Conservation (phyloP, 371 early-diverging fungal genomes). For the Lichtheimia ramosa region DNA sequence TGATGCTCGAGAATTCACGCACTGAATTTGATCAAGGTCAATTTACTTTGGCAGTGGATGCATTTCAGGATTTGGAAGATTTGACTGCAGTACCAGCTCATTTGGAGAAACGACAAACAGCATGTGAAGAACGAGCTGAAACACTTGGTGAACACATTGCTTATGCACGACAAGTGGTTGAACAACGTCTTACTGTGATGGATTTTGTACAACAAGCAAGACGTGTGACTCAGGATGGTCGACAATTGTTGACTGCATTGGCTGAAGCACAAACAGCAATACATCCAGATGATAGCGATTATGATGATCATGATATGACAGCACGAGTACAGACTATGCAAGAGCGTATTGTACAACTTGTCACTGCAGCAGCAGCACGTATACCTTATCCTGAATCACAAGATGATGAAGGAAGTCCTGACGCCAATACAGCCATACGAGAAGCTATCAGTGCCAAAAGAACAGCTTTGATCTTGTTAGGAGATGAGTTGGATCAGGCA, state of each 20-base stretch:
- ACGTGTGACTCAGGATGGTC: slow-evolving; percentile 14
- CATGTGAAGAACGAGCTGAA: slow-evolving; percentile 37
- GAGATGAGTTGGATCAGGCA: slow-evolving; percentile 32
- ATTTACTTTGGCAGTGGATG: slow-evolving; percentile 37
- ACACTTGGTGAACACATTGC: slow-evolving; percentile 31
- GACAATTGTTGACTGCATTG: slow-evolving; percentile 16
- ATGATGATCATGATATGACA: slow-evolving; percentile 41
- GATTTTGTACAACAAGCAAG: slow-evolving; percentile 41
- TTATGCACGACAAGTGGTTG: slow-evolving; percentile 44
- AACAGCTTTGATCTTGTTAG: slow-evolving; percentile 23
- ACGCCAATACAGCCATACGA: slow-evolving; percentile 30
- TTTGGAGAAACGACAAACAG: slow-evolving; percentile 37
- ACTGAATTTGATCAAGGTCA: slow-evolving; percentile 43
- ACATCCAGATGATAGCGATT: slow-evolving; percentile 32
- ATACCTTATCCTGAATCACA: slow-evolving; percentile 35
- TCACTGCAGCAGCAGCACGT: slow-evolving; percentile 29
- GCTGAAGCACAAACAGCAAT: slow-evolving; percentile 23
- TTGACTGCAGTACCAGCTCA: slow-evolving; percentile 29
- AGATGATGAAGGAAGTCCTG: slow-evolving; percentile 29
- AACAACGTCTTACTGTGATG: slow-evolving; percentile 45
- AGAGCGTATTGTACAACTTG: slow-evolving; percentile 36
- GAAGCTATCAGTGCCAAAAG: slow-evolving; percentile 26
- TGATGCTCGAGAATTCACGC: slow-evolving; percentile 32
- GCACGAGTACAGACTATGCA: slow-evolving; percentile 38
- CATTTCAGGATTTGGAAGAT: slow-evolving; percentile 49